Base-by-base conservation (phyloP, 2,329 filamentous ascomycete species). In the Fusarium udum region DNA sequence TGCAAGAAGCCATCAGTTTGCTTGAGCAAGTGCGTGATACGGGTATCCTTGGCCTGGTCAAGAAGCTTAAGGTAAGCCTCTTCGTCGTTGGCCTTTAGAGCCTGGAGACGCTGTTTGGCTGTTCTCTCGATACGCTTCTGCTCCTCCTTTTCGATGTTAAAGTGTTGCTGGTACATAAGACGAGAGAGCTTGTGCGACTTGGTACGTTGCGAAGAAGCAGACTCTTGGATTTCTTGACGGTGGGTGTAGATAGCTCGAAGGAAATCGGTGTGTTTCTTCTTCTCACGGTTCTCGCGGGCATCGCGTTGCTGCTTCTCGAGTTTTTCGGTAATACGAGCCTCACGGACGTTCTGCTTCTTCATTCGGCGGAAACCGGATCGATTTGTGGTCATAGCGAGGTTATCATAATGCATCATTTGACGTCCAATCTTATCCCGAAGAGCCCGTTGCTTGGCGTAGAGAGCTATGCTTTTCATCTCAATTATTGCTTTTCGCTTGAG, bases 241-340 rank as follows among this genome's bases (percentile, higher is more conserved):
- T 98, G 95, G 74, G 91, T 92, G 75, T 94, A 88, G 59, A 99
- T 94, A 40, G 95, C 93, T 72, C 94, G 91, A 66, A 99, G 88
- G 83, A 97, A 97, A 81, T 98, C 95, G 69, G 89, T 90, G 80
- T 98, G 95, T 85, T 97, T 97, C 90, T 97, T 96, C 91, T 97
- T 97, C 85, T 99, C 96, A 72, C 97, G 93, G 75, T 93, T 94
- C 85, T 98, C 95, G 66, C 96, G 93, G 46, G 95, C 95, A 82
- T 98, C 95, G 64, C 96, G 94, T 82, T 99, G 96, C 82, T 99
- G 95, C 85, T 98, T 98, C 89, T 99, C 96, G 4, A 99, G 90
- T 84, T 98, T 99, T 88, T 99, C 96, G 0, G 96, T 99, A 75
- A 99, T 97, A 64, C 95, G 92, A 64, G 96, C 96, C 84, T 99